These are phyloP conservation scores for Cadophora sp. DNA, from an alignment of 2,329 filamentous ascomycete genomes.

Conservation along the genomic window DNA sequence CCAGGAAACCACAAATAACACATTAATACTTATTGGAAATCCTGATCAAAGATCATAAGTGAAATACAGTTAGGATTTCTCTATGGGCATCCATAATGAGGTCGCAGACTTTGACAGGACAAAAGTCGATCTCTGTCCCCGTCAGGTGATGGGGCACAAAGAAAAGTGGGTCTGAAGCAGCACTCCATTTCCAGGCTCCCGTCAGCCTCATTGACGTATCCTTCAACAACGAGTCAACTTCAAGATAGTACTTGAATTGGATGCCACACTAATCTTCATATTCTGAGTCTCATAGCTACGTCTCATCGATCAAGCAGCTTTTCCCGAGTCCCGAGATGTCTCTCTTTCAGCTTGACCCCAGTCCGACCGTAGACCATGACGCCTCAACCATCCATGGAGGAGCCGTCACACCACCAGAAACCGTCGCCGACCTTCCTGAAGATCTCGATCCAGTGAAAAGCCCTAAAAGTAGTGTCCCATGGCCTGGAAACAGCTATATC, in stretches of 20 bases:
- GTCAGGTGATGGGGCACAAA: neutral
- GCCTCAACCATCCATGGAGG: slow-evolving; percentile 22
- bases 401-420: slow-evolving; percentile 29
- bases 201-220: neutral
- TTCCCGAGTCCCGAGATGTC: slow-evolving; percentile 11
- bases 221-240: neutral
- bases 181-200: neutral
- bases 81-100: too few species aligned
- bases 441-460: neutral
- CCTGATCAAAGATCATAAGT: too few species aligned
- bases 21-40: too few species aligned
- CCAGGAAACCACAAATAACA: too few species aligned
- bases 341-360: slow-evolving; percentile 15
- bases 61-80: too few species aligned
- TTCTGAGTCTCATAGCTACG: too few species aligned
- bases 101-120: too few species aligned
- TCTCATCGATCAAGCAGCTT: neutral
- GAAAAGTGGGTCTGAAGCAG: neutral
- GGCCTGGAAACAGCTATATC: slow-evolving; percentile 33
- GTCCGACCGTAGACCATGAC: slow-evolving; percentile 23
- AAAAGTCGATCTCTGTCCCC: neutral
- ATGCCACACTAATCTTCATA: neutral
- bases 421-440: slow-evolving; percentile 19
- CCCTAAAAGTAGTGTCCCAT: slow-evolving; percentile 26
- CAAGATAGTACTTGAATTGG: neutral